Evolutionary conservation across 2,329 filamentous ascomycete species (phyloP), one percentile per base, ranked within the genome.

Genomic region (Trichothecium roseum): DNA sequence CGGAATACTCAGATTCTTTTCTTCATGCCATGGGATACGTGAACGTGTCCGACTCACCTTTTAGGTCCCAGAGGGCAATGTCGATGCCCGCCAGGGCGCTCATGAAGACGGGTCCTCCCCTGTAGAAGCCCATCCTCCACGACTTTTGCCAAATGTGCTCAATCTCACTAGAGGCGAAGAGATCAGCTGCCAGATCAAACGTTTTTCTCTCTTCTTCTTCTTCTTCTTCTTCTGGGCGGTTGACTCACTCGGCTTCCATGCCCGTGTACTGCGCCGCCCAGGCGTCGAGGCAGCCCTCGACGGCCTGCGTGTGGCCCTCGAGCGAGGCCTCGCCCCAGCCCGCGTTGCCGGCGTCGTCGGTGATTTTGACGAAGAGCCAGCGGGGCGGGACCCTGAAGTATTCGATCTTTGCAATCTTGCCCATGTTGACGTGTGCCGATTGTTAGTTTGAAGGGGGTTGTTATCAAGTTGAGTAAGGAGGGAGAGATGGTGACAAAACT

Each of bases 101-200:
- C 81, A 88, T 87, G 44, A 88, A 79, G 8, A 88, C 82, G 0
- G 83, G 80, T 0, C 83, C 84, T 3, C 83, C 83, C 18, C 84
- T 68, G 54, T 88, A 88, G 55, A 88, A 89, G 0, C 74, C 74
- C 29, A 72, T 63, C 29, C 83, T 69, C 72, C 78, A 87, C 18
- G 74, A 72, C 43, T 71, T 68, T 52, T 86, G 82, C 84, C 84
- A 88, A 39, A 88, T 80, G 42, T 85, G 78, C 51, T 88, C 83
- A 43, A 88, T 87, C 33, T 85, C 75, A 50, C 78, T 83, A 31
- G 3, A 4, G 2, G 8, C 0, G 2, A 8, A 6, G 5, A 3
- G 8, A 30, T 37, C 15, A 28, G 16, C n/a, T n/a, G n/a, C n/a
- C n/a, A n/a, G n/a, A n/a, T 7, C 5, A 22, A 18, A 5, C 3